Base-by-base conservation (phyloP, 192 early-diverging fungal genomes). In the Helicostylum pulchrum region DNA sequence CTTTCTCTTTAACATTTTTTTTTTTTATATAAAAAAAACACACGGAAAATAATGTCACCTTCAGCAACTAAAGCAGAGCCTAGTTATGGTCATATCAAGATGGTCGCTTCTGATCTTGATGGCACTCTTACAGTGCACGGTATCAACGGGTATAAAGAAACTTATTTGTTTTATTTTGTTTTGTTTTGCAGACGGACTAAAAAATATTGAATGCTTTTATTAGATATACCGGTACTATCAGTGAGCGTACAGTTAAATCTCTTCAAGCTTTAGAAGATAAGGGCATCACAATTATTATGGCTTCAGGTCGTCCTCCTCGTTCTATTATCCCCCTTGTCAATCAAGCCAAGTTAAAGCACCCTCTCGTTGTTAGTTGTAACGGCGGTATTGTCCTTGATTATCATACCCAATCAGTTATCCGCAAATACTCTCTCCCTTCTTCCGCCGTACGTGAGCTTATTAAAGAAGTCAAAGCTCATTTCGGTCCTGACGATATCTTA, bases 21-120 rank as follows among this genome's bases (percentile, higher is more conserved):
- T 48, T 2, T 19, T 48, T 26, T 54, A 17, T 54, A 3, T 39
- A 51, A 31, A 53, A 31, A 15, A 53, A 53, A 53, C 10, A 51
- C 26, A 53, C 23, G 7, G 12, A 7, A 34, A 6, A 55, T 9
- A 17, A 55, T 55, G 53, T 6, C 53, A 17, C 53, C 53, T 55
- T 14, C 30, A 31, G 52, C 52, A 31, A 14, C 17, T n/a, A n/a
- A 9, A 17, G 32, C 17, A 2, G 30, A 55, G 9, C 53, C 30
- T n/a, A 55, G 32, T 34, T 55, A 55, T 55, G 17, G 30, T 32
- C 53, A 54, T 34, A 71, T 71, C 7, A 48, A 43, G 2, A 3
- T 71, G 19, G 69, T 71, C 5, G 55, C 69, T 19, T 71, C 69
- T 19, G 69, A 71, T 30, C 46, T 71, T n/a, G 69, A 71, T 53